Evolutionary conservation across 331 rosid genomes (phyloP).

Genomic region (Quercus tomentella): DNA sequence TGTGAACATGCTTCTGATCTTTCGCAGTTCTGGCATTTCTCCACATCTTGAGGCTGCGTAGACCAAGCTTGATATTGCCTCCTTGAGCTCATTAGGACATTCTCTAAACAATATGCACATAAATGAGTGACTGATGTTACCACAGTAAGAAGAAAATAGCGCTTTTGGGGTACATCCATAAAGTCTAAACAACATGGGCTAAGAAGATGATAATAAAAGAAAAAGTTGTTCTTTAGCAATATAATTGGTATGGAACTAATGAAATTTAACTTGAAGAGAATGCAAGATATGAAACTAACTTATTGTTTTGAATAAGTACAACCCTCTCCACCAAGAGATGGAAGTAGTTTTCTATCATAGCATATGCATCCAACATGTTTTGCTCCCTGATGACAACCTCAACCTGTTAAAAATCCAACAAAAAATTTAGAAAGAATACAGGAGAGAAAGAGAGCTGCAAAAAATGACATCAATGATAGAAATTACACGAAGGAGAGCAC

Average conservation of each 20-base stretch:
- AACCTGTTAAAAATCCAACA: constrained; percentile 26
- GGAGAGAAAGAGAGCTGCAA: neutral
- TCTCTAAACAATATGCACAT: constrained; percentile 23
- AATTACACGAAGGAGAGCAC: constrained; percentile 50
- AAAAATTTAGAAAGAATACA: constrained; percentile 1
- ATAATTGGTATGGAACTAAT: neutral
- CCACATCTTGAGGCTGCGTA: constrained; percentile 67
- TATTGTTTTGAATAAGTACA: constrained; percentile 29
- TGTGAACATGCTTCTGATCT: constrained; percentile 40
- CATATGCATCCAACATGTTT: constrained; percentile 40
- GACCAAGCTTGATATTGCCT: constrained; percentile 46
- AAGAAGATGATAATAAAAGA: too few species aligned
- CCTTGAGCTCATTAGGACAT: constrained; percentile 51
- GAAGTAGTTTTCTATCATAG: constrained; percentile 42
- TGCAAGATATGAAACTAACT: constrained; percentile 23
- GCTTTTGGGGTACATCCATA: too few species aligned
- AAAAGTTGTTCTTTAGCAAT: too few species aligned
- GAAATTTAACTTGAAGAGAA: neutral
- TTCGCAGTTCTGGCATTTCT: constrained; percentile 58
- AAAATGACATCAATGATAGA: neutral
- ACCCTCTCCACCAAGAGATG: constrained; percentile 30
- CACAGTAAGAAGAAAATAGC: too few species aligned
- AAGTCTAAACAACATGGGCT: too few species aligned
- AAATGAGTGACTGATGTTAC: too few species aligned
- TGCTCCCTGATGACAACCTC: constrained; percentile 49